Evolutionary conservation across 1,284 basidiomycete genomes (phyloP).

Genomic region (Clitocybe nebularis): DNA sequence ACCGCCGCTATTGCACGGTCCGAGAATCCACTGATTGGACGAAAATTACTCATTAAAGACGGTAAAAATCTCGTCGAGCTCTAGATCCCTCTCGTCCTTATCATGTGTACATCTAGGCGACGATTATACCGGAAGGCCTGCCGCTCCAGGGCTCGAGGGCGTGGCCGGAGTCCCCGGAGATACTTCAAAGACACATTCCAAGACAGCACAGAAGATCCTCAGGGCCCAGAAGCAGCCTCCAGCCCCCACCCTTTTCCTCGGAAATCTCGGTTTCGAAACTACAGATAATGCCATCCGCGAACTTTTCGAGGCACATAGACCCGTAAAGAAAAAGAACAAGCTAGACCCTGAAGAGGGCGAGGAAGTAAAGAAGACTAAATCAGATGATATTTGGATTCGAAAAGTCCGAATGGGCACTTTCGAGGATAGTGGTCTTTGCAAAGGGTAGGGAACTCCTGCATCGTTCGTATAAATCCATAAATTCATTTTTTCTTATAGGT

Average conservation of each 20-base stretch:
- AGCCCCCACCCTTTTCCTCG: conserved; percentile 82
- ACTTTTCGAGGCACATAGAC: conserved; percentile 66
- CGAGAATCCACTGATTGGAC: conserved; percentile 80
- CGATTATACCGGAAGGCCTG: conserved; percentile 68
- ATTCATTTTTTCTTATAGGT: conserved; percentile 44
- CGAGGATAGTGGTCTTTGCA: conserved; percentile 91
- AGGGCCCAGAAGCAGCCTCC: conserved; percentile 80
- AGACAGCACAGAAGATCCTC: conserved; percentile 82
- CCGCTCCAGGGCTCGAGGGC: conserved; percentile 27
- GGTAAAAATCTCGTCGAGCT: conserved; percentile 43
- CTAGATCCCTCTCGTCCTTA: conserved; percentile 1
- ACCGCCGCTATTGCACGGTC: conserved; percentile 73
- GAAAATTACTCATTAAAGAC: conserved; percentile 91
- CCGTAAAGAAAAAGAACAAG: conserved; percentile 23
- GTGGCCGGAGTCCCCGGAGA: conserved; percentile 23
- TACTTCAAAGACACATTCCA: conserved; percentile 49
- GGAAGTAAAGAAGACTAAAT: conserved; percentile 25
- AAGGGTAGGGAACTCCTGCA: too few species aligned
- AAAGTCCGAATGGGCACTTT: conserved; percentile 94
- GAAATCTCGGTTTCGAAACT: conserved; percentile 85
- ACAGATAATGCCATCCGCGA: conserved; percentile 75
- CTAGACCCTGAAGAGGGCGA: conserved; percentile 23
- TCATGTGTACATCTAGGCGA: conserved; percentile 45
- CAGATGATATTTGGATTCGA: conserved; percentile 66
- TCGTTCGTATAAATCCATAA: conserved; percentile 18